phyloP scores from a whole-genome alignment of 2,329 filamentous ascomycete species.

The Calonectria crousiana region DNA sequence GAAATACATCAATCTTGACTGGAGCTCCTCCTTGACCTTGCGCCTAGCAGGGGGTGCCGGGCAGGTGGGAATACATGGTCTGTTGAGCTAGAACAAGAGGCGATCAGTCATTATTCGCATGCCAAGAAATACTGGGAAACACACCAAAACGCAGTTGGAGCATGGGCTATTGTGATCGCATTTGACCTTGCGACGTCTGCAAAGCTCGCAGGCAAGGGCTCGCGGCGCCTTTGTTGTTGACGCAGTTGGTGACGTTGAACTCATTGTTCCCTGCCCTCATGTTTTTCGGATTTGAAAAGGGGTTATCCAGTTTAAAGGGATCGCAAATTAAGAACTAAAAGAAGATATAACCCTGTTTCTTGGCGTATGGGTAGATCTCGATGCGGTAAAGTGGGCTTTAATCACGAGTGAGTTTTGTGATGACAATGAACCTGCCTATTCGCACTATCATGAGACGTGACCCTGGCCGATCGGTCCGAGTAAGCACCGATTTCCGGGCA shows the following conservation, averaged over 20 bases:
- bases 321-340: neutral
- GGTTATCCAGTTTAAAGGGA: neutral
- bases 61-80: neutral
- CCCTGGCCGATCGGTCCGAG: conserved; percentile 1
- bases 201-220: conserved; percentile 3
- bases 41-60: conserved; percentile 1
- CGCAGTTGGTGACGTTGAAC: neutral
- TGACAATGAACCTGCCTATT: neutral
- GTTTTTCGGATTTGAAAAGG: neutral
- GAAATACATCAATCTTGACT: conserved; percentile 5
- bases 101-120: neutral
- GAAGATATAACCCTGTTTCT: neutral
- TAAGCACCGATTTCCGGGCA: neutral
- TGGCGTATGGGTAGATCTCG: conserved; percentile 1
- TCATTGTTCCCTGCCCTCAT: neutral
- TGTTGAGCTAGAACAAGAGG: neutral
- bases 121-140: neutral
- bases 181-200: conserved; percentile 18
- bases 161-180: conserved; percentile 19
- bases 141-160: conserved; percentile 14
- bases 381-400: neutral
- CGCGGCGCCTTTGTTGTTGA: neutral
- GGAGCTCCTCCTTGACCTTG: conserved; percentile 11
- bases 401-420: neutral
- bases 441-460: neutral